phyloP scores from a whole-genome alignment of 2,329 filamentous ascomycete species.

The Trichoderma sp. region DNA sequence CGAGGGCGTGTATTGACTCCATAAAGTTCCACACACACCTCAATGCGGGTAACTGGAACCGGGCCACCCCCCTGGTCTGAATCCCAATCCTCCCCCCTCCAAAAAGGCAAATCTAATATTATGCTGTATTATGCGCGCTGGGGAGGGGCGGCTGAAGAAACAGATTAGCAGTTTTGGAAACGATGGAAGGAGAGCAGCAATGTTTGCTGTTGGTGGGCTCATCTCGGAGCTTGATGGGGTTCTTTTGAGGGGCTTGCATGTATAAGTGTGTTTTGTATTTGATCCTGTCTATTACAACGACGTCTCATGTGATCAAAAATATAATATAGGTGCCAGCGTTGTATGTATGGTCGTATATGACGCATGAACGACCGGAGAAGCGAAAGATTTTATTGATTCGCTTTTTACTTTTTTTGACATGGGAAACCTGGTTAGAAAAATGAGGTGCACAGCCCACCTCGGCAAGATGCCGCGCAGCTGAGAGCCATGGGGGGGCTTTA shows the following conservation, averaged over 20 bases:
- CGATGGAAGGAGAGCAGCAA: not conserved
- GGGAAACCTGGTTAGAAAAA: not conserved
- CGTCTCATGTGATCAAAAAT: not conserved
- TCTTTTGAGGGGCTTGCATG: not conserved
- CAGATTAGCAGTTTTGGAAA: not conserved
- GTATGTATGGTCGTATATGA: not conserved
- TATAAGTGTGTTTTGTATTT: not conserved
- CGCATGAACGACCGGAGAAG: not conserved
- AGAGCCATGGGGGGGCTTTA: not conserved
- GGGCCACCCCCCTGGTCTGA: not conserved
- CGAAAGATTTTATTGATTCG: not conserved
- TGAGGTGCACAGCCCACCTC: not conserved
- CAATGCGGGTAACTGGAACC: not conserved
- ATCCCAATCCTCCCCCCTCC: not conserved
- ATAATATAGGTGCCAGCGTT: not conserved
- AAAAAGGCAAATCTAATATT: conserved; percentile 11
- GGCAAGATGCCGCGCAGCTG: not conserved
- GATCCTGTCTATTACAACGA: not conserved
- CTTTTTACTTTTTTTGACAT: not conserved
- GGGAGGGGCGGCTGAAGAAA: not conserved
- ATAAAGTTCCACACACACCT: conserved; percentile 1
- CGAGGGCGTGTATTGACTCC: not conserved
- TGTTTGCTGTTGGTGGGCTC: not conserved
- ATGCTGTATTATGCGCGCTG: conserved; percentile 4
- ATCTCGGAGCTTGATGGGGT: not conserved